Conservation (phyloP, 257 asterid genomes). For the Lavandula angustifolia region DNA sequence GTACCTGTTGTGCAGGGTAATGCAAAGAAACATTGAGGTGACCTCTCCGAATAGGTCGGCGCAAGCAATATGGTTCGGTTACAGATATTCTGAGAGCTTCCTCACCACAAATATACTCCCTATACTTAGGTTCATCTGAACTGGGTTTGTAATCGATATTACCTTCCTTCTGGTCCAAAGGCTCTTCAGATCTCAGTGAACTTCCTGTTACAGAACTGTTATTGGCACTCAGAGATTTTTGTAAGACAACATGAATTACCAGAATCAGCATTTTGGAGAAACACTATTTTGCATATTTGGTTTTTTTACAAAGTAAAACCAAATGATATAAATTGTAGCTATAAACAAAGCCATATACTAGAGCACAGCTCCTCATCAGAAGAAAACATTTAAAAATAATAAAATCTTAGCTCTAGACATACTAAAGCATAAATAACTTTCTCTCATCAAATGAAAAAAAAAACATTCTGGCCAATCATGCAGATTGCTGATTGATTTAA, state of each 20-base stretch:
- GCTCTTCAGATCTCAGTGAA: slow-evolving; percentile 44
- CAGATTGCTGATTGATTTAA: neutral
- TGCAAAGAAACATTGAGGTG: slow-evolving; percentile 84
- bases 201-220: slow-evolving; percentile 45
- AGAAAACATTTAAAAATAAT: slow-evolving; percentile 15
- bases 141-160: slow-evolving; percentile 43
- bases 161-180: slow-evolving; percentile 45
- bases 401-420: neutral
- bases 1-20: slow-evolving; percentile 92
- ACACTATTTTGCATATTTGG: slow-evolving; percentile 21
- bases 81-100: slow-evolving; percentile 86
- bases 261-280: slow-evolving; percentile 7
- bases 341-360: neutral
- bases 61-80: slow-evolving; percentile 82
- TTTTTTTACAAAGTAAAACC: slow-evolving; percentile 1
- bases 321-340: slow-evolving; percentile 5
- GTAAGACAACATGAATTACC: neutral
- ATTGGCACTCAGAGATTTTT: slow-evolving; percentile 25
- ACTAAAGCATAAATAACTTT: slow-evolving; percentile 16
- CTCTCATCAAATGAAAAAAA: neutral
- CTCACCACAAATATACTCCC: slow-evolving; percentile 86
- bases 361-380: slow-evolving; percentile 13
- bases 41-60: slow-evolving; percentile 96
- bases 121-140: slow-evolving; percentile 55
- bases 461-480: neutral